Percentiles rank a stretch among this genome's conserved stretches.
Conservation (phyloP, 1,139 yeast species). For the Kodamaea derodonti region DNA sequence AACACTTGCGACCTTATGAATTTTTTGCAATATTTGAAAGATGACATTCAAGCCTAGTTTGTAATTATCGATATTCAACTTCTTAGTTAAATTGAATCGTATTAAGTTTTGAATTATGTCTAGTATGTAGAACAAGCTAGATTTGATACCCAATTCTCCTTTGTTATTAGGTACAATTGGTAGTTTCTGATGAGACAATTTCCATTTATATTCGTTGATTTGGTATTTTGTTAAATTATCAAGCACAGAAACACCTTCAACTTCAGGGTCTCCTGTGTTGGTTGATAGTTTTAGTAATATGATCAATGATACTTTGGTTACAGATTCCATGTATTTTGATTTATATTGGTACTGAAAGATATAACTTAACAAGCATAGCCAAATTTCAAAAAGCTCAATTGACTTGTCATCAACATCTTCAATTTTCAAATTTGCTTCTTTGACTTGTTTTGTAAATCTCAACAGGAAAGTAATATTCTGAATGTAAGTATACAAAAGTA, state of each 20-base stretch:
- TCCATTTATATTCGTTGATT: constrained; percentile 41
- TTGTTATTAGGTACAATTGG: constrained; percentile 32
- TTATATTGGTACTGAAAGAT: constrained; percentile 35
- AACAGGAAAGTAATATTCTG: constrained; percentile 21
- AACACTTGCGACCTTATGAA: constrained; percentile 3
- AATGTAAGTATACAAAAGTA: constrained; percentile 17
- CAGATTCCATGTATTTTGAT: constrained; percentile 18
- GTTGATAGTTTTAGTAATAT: constrained; percentile 24
- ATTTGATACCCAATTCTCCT: constrained; percentile 24
- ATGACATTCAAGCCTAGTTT: constrained; percentile 22
- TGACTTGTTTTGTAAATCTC: constrained; percentile 16
- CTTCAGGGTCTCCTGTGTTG: constrained; percentile 3
- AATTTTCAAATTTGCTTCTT: constrained; percentile 12
- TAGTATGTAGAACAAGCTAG: constrained; percentile 32
- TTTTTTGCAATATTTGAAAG: constrained; percentile 19
- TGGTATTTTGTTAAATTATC: constrained; percentile 16
- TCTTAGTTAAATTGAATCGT: constrained; percentile 38
- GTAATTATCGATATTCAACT: constrained; percentile 28
- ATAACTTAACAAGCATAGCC: constrained; percentile 38
- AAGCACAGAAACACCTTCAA: constrained; percentile 8
- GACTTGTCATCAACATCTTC: constrained; percentile 16
- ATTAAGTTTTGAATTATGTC: constrained; percentile 36
- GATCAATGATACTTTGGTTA: constrained; percentile 22
- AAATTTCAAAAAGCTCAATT: constrained; percentile 27
- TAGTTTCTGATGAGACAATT: constrained; percentile 36